These are phyloP conservation scores for Quercus lobata DNA, from an alignment of 331 rosid genomes.

Conservation along the genomic window DNA sequence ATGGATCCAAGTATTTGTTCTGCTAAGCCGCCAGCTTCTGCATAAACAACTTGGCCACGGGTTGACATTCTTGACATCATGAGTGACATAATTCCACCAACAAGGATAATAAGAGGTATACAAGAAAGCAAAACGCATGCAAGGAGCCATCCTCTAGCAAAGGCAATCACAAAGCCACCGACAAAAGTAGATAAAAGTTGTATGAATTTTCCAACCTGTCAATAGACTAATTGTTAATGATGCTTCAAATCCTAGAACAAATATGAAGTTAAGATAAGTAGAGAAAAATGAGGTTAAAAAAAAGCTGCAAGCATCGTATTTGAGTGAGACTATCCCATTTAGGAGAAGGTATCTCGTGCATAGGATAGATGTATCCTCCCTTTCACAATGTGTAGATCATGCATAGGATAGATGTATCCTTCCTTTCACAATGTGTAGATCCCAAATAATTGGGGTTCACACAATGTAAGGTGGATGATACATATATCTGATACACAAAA, in stretches of 20 bases:
- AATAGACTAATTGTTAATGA: not conserved
- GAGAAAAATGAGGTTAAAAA: not conserved
- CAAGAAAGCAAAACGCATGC: conserved; percentile 57
- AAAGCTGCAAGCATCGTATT: not conserved
- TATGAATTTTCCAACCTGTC: conserved; percentile 83
- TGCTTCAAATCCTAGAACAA: not conserved
- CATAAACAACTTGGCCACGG: conserved; percentile 74
- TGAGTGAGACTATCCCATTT: not conserved
- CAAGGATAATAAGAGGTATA: conserved; percentile 43
- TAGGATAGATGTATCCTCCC: too few relatives aligned
- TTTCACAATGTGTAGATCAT: too few relatives aligned
- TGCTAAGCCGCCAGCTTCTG: conserved; percentile 71
- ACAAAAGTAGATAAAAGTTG: conserved; percentile 61
- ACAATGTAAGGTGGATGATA: too few relatives aligned
- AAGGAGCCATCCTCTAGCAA: conserved; percentile 70
- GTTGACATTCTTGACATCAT: conserved; percentile 51
- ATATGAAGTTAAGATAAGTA: not conserved
- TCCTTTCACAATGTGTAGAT: too few relatives aligned
- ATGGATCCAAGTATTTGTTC: conserved; percentile 78
- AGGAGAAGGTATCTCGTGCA: too few relatives aligned
- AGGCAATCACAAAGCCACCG: conserved; percentile 70
- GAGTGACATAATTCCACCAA: conserved; percentile 40
- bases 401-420: too few relatives aligned
- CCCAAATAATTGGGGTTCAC: too few relatives aligned
- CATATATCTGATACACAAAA: too few relatives aligned